Percentiles rank a stretch among this genome's conserved stretches.
These are phyloP conservation scores for Penicillium atrosanguineum DNA, from an alignment of 495 filamentous ascomycete genomes.

Conservation along the genomic window DNA sequence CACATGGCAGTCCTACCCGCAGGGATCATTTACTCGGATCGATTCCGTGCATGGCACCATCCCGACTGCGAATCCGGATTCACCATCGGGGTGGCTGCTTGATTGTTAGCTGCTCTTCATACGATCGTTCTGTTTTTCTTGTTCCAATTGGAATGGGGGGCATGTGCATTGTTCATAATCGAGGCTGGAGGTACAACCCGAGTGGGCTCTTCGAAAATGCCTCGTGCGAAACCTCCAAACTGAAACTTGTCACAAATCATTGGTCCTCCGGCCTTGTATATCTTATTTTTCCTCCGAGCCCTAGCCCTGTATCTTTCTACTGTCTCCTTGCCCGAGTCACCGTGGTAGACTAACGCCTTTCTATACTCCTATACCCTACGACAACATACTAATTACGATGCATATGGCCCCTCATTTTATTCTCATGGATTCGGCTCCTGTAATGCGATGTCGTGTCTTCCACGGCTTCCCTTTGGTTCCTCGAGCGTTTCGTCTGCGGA, in stretches of 20 bases:
- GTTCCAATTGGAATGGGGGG: background rate
- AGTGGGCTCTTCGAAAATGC: background rate
- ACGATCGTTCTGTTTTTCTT: background rate
- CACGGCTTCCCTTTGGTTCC: background rate
- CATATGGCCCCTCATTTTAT: background rate
- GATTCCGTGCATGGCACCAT: background rate
- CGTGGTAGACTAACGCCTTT: background rate
- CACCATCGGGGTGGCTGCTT: background rate
- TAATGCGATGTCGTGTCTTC: background rate
- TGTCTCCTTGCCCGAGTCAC: background rate
- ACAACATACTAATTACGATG: background rate
- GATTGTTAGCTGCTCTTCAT: background rate
- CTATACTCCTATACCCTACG: background rate
- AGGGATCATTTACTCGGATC: slow-evolving; percentile 3
- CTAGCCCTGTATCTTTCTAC: slow-evolving; percentile 8
- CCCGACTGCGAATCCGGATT: background rate
- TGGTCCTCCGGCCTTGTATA: slow-evolving; percentile 1
- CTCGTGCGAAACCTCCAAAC: background rate
- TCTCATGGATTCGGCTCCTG: background rate
- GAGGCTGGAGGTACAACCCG: background rate
- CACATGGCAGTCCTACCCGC: background rate
- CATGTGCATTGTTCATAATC: background rate
- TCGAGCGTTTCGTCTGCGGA: background rate
- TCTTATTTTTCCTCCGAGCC: background rate
- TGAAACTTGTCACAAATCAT: slow-evolving; percentile 2